Evolutionary conservation across 257 asterid species (phyloP).

Genomic region (Apocynum venetum): DNA sequence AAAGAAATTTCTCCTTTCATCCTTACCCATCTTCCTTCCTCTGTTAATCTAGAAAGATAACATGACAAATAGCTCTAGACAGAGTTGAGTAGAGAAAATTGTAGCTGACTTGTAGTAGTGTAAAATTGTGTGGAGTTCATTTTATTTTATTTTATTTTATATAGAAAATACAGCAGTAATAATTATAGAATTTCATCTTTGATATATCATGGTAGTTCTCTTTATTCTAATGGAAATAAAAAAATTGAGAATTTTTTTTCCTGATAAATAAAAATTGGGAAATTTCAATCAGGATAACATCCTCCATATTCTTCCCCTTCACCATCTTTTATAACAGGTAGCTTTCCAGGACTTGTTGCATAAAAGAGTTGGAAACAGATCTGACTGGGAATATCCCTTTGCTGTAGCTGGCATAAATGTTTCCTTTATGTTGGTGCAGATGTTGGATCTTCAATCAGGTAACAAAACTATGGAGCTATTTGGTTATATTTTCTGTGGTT

Average conservation of each 20-base stretch:
- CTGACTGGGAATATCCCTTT: conserved; percentile 98
- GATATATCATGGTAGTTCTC: background rate
- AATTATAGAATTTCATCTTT: background rate
- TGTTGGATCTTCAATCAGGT: conserved; percentile 99
- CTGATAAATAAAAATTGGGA: background rate
- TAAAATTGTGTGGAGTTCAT: background rate
- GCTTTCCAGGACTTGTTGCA: conserved; percentile 70
- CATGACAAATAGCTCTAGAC: background rate
- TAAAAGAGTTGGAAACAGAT: conserved; percentile 80
- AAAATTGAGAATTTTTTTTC: background rate
- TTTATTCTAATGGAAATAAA: background rate
- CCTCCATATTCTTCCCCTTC: background rate
- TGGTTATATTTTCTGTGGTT: background rate
- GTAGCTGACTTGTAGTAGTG: background rate
- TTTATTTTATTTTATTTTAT: too few species aligned
- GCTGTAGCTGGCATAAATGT: conserved; percentile 97
- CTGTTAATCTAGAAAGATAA: background rate
- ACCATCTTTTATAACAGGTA: conserved; percentile 42
- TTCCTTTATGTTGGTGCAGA: conserved; percentile 88
- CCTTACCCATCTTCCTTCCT: too few species aligned
- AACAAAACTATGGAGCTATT: background rate
- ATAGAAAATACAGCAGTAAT: too few species aligned
- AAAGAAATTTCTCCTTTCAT: background rate
- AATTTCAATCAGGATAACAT: background rate
- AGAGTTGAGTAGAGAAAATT: background rate